Conservation (phyloP, 1,284 basidiomycete genomes). For the Stygiomarasmius scandens region DNA sequence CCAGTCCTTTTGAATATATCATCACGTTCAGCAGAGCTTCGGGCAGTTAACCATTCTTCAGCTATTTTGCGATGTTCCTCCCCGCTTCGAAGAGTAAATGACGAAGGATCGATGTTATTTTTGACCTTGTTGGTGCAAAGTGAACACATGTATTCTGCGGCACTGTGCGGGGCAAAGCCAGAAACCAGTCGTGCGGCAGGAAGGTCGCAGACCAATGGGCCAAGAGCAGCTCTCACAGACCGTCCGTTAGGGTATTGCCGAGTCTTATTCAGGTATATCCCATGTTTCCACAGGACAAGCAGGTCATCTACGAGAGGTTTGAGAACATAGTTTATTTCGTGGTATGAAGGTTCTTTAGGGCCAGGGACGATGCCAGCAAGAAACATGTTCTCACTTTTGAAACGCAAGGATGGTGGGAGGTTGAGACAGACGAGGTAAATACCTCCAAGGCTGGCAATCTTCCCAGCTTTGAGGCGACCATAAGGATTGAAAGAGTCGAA, state of each 20-base stretch:
- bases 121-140: constrained; percentile 33
- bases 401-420: constrained; percentile 33
- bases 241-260: constrained; percentile 21
- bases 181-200: constrained; percentile 36
- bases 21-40: constrained; percentile 13
- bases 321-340: constrained; percentile 32
- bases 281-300: constrained; percentile 39
- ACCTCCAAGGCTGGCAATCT: constrained; percentile 26
- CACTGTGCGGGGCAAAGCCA: constrained; percentile 29
- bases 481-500: constrained; percentile 36
- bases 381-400: constrained; percentile 37
- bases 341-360: constrained; percentile 28
- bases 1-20: constrained; percentile 23
- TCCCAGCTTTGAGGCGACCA: constrained; percentile 27
- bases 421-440: constrained; percentile 38
- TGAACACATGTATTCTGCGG: constrained; percentile 32
- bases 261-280: constrained; percentile 25
- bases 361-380: constrained; percentile 39
- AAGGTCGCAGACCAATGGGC: constrained; percentile 37
- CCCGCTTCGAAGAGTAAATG: constrained; percentile 5
- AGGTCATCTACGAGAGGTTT: constrained; percentile 44
- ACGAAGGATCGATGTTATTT: constrained; percentile 23
- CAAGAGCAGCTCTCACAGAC: constrained; percentile 25
- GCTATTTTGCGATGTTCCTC: constrained; percentile 24
- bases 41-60: constrained; percentile 24